A percentile compares a stretch with the other conserved stretches of the same genome.
These are phyloP conservation scores for Paramecium tetraurelia DNA, from an alignment of 73 alveolate species.

Conservation along the genomic window DNA sequence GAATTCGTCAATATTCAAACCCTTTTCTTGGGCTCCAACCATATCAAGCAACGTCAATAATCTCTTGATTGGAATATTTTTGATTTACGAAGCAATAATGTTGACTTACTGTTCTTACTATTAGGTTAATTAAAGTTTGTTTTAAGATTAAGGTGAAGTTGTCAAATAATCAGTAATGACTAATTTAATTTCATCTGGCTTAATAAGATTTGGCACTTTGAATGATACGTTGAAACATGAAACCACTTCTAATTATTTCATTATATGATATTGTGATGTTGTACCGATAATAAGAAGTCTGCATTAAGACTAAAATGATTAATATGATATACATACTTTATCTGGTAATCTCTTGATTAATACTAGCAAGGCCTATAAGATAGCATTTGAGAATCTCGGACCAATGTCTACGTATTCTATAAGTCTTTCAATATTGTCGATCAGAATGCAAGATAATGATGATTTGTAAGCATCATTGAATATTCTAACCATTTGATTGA, in stretches of 20 bases:
- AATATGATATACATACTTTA: slow-evolving; percentile 63
- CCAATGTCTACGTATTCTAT: slow-evolving; percentile 99
- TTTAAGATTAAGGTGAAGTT: neutral
- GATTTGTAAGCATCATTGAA: slow-evolving; percentile 99
- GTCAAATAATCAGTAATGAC: neutral
- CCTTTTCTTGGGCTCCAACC: slow-evolving; percentile 39
- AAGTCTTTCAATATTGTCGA: slow-evolving; percentile 98
- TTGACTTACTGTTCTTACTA: neutral
- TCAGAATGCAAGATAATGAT: slow-evolving; percentile 78
- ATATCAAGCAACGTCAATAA: slow-evolving; percentile 51
- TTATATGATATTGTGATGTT: slow-evolving; percentile 58
- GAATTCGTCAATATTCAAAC: slow-evolving; percentile 6
- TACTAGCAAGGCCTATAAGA: slow-evolving; percentile 94
- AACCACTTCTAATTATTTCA: slow-evolving; percentile 93
- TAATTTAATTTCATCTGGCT: neutral
- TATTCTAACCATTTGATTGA: slow-evolving; percentile 85
- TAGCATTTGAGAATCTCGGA: slow-evolving; percentile 98
- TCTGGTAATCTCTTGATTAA: slow-evolving; percentile 97
- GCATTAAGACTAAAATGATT: neutral
- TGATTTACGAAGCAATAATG: neutral
- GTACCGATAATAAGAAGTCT: neutral
- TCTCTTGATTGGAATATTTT: slow-evolving; percentile 44
- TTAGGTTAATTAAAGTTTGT: neutral
- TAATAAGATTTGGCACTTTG: slow-evolving; percentile 30
- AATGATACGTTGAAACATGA: slow-evolving; percentile 73